phyloP scores from a whole-genome alignment of 768 basidiomycete species.

The Podaxis mareebaensis region DNA sequence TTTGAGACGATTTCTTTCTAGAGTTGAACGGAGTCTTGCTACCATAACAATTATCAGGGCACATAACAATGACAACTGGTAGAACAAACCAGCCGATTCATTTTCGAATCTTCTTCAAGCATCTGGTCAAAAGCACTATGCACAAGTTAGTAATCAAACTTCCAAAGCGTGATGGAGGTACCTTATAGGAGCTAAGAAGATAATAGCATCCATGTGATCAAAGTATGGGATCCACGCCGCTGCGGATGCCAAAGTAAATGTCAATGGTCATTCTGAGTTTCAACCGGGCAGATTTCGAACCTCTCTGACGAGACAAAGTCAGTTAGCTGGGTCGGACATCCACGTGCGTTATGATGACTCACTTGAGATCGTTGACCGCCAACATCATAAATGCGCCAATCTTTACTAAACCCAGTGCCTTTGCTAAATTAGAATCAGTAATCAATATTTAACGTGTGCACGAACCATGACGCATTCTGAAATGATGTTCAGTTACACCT shows the following conservation, averaged over 20 bases:
- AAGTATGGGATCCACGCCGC: slow-evolving; percentile 64
- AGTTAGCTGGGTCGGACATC: background rate
- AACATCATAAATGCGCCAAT: slow-evolving; percentile 52
- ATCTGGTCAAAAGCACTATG: slow-evolving; percentile 66
- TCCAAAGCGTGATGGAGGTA: slow-evolving; percentile 14
- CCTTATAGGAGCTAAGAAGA: slow-evolving; percentile 75
- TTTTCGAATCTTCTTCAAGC: slow-evolving; percentile 60
- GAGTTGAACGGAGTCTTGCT: slow-evolving; percentile 78
- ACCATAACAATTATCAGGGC: background rate
- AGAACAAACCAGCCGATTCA: slow-evolving; percentile 58
- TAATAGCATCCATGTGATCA: slow-evolving; percentile 71
- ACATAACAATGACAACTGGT: background rate
- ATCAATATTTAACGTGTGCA: slow-evolving; percentile 4
- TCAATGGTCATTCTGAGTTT: background rate
- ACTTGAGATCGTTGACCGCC: slow-evolving; percentile 72
- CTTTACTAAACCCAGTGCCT: slow-evolving; percentile 30
- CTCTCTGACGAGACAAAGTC: slow-evolving; percentile 27
- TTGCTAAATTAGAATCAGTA: slow-evolving; percentile 1
- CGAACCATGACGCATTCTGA: slow-evolving; percentile 55
- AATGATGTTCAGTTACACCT: slow-evolving; percentile 73
- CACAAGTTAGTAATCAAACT: background rate
- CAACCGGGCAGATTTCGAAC: background rate
- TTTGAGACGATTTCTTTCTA: slow-evolving; percentile 77
- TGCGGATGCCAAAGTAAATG: slow-evolving; percentile 20
- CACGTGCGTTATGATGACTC: slow-evolving; percentile 24